phyloP scores from a whole-genome alignment of 73 alveolate genomes.

The Tetrahymena borealis region DNA sequence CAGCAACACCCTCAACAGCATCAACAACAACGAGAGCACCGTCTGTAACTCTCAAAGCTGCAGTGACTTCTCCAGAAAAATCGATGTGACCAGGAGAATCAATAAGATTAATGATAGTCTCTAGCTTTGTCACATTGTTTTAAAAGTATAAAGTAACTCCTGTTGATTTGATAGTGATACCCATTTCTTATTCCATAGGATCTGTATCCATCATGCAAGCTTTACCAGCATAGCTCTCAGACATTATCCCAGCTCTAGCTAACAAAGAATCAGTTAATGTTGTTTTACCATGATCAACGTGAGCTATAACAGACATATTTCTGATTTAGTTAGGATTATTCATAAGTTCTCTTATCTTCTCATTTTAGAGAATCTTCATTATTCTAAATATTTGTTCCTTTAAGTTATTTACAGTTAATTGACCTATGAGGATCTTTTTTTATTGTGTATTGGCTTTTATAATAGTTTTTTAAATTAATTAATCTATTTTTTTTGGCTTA shows the following conservation, averaged over 20 bases:
- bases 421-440: too few relatives aligned
- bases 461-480: too few relatives aligned
- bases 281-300: conserved; percentile 89
- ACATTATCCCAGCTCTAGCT: conserved; percentile 65
- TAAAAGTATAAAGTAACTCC: conserved; percentile 59
- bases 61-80: conserved; percentile 91
- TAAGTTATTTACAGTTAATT: too few relatives aligned
- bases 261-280: conserved; percentile 76
- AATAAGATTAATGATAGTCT: conserved; percentile 72
- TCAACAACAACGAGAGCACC: conserved; percentile 96
- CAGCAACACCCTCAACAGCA: conserved; percentile 88
- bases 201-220: conserved; percentile 62
- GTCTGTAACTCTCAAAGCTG: conserved; percentile 91
- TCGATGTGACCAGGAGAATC: conserved; percentile 98
- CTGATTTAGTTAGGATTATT: conserved; percentile 62
- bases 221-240: conserved; percentile 61
- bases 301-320: conserved; percentile 84
- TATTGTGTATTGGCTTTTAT: too few relatives aligned
- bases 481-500: too few relatives aligned
- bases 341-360: conserved; percentile 69
- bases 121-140: conserved; percentile 12
- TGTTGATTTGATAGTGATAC: conserved; percentile 87
- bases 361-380: conserved; percentile 63
- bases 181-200: conserved; percentile 77
- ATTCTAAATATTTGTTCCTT: neutral